phyloP scores from a whole-genome alignment of 768 basidiomycete species.

The Podaxis rugospora region DNA sequence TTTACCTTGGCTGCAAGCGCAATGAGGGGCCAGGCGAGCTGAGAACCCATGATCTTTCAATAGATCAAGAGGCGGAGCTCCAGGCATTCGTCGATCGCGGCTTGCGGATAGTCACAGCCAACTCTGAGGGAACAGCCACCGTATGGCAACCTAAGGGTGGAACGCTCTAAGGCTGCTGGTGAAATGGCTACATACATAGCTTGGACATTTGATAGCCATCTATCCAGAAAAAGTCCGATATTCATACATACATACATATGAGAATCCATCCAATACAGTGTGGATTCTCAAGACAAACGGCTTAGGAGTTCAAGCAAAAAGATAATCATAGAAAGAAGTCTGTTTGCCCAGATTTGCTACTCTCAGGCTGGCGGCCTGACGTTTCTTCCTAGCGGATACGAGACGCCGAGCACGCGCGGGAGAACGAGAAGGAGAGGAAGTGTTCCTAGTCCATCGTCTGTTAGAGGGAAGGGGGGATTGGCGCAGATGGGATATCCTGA shows the following conservation, averaged over 20 bases:
- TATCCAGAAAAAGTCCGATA: too few relatives aligned
- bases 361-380: constrained; percentile 12
- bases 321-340: constrained; percentile 25
- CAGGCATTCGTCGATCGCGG: not conserved
- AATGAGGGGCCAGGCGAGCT: not conserved
- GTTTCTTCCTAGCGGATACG: constrained; percentile 17
- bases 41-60: not conserved
- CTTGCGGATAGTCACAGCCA: not conserved
- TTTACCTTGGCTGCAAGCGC: not conserved
- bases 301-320: constrained; percentile 17
- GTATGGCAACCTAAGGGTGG: not conserved
- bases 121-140: not conserved
- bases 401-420: constrained; percentile 34
- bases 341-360: constrained; percentile 11
- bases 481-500: constrained; percentile 22
- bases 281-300: too few relatives aligned
- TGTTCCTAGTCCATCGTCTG: constrained; percentile 27
- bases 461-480: constrained; percentile 25
- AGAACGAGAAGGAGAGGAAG: constrained; percentile 54
- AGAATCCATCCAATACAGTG: too few relatives aligned
- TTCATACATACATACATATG: too few relatives aligned
- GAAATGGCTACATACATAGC: too few relatives aligned
- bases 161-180: not conserved
- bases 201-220: too few relatives aligned
- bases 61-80: not conserved